Conservation (phyloP, 1,284 basidiomycete genomes). For the Melampsora larici-populina region DNA sequence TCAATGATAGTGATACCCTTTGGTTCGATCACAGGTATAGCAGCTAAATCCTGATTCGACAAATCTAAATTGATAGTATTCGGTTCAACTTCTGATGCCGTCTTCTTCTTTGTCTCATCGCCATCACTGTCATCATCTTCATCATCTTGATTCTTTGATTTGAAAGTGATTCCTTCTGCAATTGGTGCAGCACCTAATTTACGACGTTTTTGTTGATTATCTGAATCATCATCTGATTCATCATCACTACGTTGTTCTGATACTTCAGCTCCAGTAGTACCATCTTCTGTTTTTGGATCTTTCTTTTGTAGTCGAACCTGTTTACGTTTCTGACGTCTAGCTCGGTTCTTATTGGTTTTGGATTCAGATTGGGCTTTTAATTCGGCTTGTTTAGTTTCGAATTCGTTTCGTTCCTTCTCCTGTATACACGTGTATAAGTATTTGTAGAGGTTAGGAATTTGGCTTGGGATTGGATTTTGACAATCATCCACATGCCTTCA, state of each 20-base stretch:
- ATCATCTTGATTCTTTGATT: slow-evolving; percentile 1
- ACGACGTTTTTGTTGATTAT: slow-evolving; percentile 30
- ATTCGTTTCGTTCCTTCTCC: slow-evolving; percentile 67
- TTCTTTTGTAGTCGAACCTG: slow-evolving; percentile 20
- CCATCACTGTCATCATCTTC: slow-evolving; percentile 24
- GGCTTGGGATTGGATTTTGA: background rate
- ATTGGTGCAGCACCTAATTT: slow-evolving; percentile 37
- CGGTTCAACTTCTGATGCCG: slow-evolving; percentile 16
- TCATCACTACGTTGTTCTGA: slow-evolving; percentile 6
- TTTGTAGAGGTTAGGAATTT: background rate
- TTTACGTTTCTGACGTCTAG: slow-evolving; percentile 61
- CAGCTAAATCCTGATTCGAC: background rate
- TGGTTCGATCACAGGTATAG: slow-evolving; percentile 13
- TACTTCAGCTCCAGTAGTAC: slow-evolving; percentile 56
- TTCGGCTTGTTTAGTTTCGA: slow-evolving; percentile 65
- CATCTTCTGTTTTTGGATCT: slow-evolving; percentile 74
- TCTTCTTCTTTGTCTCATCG: slow-evolving; percentile 2
- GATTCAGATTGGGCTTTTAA: slow-evolving; percentile 68
- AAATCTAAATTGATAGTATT: background rate
- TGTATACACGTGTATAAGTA: slow-evolving; percentile 51
- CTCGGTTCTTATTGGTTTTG: slow-evolving; percentile 87
- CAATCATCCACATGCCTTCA: slow-evolving; percentile 62
- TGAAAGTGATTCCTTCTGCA: slow-evolving; percentile 32
- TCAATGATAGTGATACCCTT: slow-evolving; percentile 28
- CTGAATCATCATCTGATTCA: slow-evolving; percentile 2